Base-by-base conservation (phyloP, 345 rosid genomes). In the Citropsis articulata region DNA sequence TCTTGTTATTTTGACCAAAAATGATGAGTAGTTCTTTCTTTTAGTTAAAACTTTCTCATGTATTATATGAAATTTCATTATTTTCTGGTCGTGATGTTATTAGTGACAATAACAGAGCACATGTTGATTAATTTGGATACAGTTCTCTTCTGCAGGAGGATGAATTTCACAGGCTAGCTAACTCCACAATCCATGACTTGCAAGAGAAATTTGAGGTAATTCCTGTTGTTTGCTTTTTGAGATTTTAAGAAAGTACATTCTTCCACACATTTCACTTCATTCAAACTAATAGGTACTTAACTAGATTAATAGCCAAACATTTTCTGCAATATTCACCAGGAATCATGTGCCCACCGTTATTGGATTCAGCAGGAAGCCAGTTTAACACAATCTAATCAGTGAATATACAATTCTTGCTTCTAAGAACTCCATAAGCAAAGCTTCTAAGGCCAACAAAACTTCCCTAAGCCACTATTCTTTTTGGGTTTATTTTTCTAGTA, bases 141-240 rank as follows among this genome's bases (percentile, higher is more conserved):
- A 93, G 98, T 86, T 86, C 87, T 78, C 77, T 91, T 81, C 82
- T 95, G 80, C 90, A 88, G 89, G 98, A 93, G 78, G 94, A 91
- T 83, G 98, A 95, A 81, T 95, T 92, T 83, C 98, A 93, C 81
- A 77, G 75, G 79, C 83, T 92, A 73, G 97, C 99, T 25, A 88
- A 92, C 82, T 84, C 87, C 55, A 91, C 94, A 9, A 92, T 93
- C 28, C 87, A 89, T 82, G 82, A 85, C 67, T 90, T 93, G 79
- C 97, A 90, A 78, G 99, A 91, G 86, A 95, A 89, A 78, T 78
- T 93, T 31, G 98, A 93, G 97, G 98, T 75, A 45, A 28, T 38
- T 60, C 10, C 25, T 59, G 19, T 27, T 36, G 25, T 45, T 45
- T 56, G 10, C 30, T 25, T n/a, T n/a, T 68, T 62, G 19, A 33